A percentile compares a stretch with the other conserved stretches of the same genome.
Evolutionary conservation across 345 rosid genomes (phyloP).

Genomic region (Camelina neglecta): DNA sequence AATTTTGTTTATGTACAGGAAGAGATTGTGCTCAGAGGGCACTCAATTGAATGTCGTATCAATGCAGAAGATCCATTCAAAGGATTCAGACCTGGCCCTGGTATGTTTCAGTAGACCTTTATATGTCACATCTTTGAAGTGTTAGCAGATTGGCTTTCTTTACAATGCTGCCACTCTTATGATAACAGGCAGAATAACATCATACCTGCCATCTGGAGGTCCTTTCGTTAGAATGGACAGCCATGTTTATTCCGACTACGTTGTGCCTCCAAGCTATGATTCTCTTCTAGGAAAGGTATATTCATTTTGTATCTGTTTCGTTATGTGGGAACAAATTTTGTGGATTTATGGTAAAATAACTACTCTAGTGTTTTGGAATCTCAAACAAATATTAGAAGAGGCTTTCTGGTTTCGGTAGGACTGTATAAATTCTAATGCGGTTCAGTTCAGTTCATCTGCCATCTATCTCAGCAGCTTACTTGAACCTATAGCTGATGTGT

Average conservation of each 20-base stretch:
- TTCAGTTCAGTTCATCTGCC: background rate
- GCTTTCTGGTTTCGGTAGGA: background rate
- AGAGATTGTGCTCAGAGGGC: slow-evolving; percentile 93
- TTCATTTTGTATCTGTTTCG: slow-evolving; percentile 11
- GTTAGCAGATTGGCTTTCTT: slow-evolving; percentile 15
- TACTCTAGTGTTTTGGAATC: background rate
- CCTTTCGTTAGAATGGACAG: slow-evolving; percentile 99
- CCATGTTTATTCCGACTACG: slow-evolving; percentile 94
- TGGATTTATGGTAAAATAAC: slow-evolving; percentile 1
- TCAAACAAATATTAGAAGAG: background rate
- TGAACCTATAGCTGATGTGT: slow-evolving; percentile 1
- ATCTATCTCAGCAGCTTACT: background rate
- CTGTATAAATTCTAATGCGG: too few species aligned
- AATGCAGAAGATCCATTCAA: slow-evolving; percentile 99
- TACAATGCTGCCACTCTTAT: background rate
- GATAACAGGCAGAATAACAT: slow-evolving; percentile 84
- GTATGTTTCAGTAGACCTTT: slow-evolving; percentile 44
- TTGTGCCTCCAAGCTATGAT: slow-evolving; percentile 99
- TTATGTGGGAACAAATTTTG: background rate
- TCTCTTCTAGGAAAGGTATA: slow-evolving; percentile 95
- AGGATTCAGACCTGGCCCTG: slow-evolving; percentile 98
- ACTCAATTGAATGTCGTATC: slow-evolving; percentile 98
- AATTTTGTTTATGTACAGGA: slow-evolving; percentile 54
- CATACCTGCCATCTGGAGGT: slow-evolving; percentile 98
- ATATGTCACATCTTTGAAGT: slow-evolving; percentile 5